Conservation (phyloP, 257 asterid species). For the Nicotiana undulata region DNA sequence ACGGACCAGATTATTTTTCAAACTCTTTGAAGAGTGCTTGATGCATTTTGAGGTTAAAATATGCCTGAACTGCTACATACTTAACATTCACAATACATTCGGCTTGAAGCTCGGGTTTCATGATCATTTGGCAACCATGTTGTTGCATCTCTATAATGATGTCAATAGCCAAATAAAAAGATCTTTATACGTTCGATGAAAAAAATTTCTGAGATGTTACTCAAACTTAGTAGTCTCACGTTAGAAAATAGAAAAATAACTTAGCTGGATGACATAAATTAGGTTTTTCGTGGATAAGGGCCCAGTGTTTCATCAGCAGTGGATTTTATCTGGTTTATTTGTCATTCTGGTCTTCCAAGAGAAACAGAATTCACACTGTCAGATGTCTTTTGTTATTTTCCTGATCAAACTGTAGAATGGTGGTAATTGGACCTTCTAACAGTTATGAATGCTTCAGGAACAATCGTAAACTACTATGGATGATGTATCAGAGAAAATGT, state of each 20-base stretch:
- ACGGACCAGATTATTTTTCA: slow-evolving; percentile 94
- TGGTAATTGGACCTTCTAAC: not conserved
- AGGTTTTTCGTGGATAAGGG: not conserved
- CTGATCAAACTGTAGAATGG: not conserved
- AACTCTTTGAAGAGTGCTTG: slow-evolving; percentile 90
- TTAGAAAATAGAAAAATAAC: not conserved
- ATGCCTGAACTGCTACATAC: not conserved
- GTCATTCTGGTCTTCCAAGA: not conserved
- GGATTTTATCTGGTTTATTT: not conserved
- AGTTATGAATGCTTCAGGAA: not conserved
- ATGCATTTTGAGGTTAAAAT: slow-evolving; percentile 84
- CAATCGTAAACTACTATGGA: not conserved
- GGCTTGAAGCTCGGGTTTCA: not conserved
- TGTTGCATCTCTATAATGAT: not conserved
- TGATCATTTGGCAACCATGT: not conserved
- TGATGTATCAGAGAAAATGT: slow-evolving; percentile 2
- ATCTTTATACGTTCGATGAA: not conserved
- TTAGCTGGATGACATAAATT: not conserved
- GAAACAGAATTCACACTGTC: not conserved
- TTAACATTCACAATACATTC: not conserved
- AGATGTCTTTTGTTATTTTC: not conserved
- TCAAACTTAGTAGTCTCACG: not conserved
- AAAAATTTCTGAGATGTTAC: not conserved
- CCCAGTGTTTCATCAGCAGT: not conserved
- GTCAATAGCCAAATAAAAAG: not conserved